Evolutionary conservation across 2,329 filamentous ascomycete genomes (phyloP).

Genomic region (Nemania sp.): DNA sequence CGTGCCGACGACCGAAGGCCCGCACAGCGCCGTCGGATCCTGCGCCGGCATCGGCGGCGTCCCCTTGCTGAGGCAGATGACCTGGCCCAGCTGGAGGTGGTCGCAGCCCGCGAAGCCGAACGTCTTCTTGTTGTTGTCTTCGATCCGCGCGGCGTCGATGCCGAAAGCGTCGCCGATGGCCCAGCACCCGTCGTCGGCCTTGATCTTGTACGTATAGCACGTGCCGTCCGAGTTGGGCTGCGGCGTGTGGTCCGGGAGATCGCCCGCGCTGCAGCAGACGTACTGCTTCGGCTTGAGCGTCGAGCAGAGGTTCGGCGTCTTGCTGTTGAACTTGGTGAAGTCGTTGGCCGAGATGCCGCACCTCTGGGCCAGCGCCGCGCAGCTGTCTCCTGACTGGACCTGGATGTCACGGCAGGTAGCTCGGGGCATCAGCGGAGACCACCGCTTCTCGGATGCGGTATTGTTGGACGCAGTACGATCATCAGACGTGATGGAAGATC

Average conservation of each 20-base stretch:
- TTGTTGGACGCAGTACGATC: too few species aligned
- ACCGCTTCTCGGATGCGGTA: too few species aligned
- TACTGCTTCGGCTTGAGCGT: slow-evolving; percentile 38
- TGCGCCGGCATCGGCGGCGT: slow-evolving; percentile 47
- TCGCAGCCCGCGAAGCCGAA: neutral
- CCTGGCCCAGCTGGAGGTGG: slow-evolving; percentile 34
- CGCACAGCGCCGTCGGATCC: slow-evolving; percentile 47
- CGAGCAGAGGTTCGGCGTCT: slow-evolving; percentile 35
- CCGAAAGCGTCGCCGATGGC: neutral
- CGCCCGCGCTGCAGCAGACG: slow-evolving; percentile 44
- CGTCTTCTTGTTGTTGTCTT: neutral
- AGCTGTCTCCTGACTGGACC: slow-evolving; percentile 45
- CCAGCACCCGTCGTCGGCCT: neutral
- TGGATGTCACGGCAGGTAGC: slow-evolving; percentile 22
- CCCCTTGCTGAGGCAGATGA: slow-evolving; percentile 49
- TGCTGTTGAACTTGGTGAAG: slow-evolving; percentile 46
- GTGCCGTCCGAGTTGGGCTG: slow-evolving; percentile 33
- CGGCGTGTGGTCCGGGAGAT: slow-evolving; percentile 29
- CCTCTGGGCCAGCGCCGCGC: slow-evolving; percentile 42
- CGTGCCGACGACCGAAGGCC: slow-evolving; percentile 50
- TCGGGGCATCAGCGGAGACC: too few species aligned
- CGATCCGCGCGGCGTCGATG: neutral
- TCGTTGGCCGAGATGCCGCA: slow-evolving; percentile 47
- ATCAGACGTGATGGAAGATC: too few species aligned
- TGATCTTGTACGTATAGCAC: neutral